Conservation (phyloP, 1,284 basidiomycete genomes). For the Mrakiaceae sp. region DNA sequence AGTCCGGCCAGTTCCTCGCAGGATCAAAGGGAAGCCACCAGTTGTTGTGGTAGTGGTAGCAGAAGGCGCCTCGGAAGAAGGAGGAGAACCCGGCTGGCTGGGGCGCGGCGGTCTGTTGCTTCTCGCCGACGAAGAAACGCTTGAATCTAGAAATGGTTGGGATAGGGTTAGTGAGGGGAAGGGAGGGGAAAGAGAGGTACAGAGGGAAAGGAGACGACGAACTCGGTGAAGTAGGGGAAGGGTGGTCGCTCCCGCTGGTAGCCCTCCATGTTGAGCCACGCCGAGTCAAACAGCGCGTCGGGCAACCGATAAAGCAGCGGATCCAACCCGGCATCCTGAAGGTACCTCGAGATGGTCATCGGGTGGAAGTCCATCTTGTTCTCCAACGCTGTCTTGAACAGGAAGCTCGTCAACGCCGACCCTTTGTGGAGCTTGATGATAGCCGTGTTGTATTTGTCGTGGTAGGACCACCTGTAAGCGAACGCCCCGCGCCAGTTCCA, state of each 20-base stretch:
- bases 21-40: conserved; percentile 91
- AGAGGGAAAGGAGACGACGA: conserved; percentile 26
- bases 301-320: conserved; percentile 61
- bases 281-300: conserved; percentile 75
- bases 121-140: conserved; percentile 68
- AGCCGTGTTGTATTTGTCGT: conserved; percentile 75
- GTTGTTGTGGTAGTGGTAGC: conserved; percentile 77
- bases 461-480: conserved; percentile 71
- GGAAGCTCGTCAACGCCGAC: conserved; percentile 65
- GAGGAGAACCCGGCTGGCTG: conserved; percentile 67
- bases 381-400: conserved; percentile 73
- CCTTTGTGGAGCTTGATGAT: conserved; percentile 71
- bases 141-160: conserved; percentile 43
- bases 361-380: conserved; percentile 80
- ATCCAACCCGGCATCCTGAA: conserved; percentile 63
- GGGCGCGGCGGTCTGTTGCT: conserved; percentile 54
- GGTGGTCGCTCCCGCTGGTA: conserved; percentile 71
- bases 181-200: background rate
- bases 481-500: conserved; percentile 81
- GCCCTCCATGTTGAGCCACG: conserved; percentile 72
- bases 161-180: background rate
- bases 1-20: conserved; percentile 77
- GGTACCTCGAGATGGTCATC: conserved; percentile 67
- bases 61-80: conserved; percentile 75
- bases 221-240: conserved; percentile 72